Evolutionary conservation across 2,329 filamentous ascomycete genomes (phyloP).

Genomic region (Ophiobolus disseminans): DNA sequence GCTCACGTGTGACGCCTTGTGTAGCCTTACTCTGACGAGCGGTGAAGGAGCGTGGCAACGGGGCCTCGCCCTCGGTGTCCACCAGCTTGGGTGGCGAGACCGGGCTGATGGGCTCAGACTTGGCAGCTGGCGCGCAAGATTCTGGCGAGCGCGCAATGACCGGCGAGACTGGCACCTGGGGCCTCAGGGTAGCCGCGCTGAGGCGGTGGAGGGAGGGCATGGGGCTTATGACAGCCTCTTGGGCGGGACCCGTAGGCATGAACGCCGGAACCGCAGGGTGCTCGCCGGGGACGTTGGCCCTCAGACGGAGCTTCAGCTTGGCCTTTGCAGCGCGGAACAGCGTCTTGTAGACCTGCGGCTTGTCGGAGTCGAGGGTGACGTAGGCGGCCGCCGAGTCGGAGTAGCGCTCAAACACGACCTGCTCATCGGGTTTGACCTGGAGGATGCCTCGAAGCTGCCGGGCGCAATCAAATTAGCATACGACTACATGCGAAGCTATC

Average conservation of each 20-base stretch:
- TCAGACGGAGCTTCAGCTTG: conserved; percentile 95
- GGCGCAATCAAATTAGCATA: conserved; percentile 22
- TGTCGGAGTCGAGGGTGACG: conserved; percentile 78
- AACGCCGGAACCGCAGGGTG: conserved; percentile 43
- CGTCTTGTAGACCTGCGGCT: conserved; percentile 90
- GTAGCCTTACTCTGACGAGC: conserved; percentile 39
- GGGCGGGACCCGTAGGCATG: conserved; percentile 19
- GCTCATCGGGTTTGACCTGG: conserved; percentile 66
- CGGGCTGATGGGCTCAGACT: conserved; percentile 28
- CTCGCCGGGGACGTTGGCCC: conserved; percentile 67
- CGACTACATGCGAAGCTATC: conserved; percentile 9
- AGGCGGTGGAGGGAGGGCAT: conserved; percentile 32
- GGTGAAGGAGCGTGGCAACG: conserved; percentile 52
- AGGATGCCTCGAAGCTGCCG: conserved; percentile 68
- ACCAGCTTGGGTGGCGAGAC: conserved; percentile 29
- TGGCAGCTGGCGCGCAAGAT: conserved; percentile 10
- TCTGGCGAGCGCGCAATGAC: conserved; percentile 40
- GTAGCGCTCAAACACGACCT: conserved; percentile 84
- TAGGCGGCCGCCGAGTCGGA: conserved; percentile 89
- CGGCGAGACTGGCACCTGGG: conserved; percentile 32
- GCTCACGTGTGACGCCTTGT: background rate
- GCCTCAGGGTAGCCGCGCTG: conserved; percentile 36
- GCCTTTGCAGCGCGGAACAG: conserved; percentile 96
- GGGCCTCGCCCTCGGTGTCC: conserved; percentile 46
- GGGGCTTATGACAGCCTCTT: conserved; percentile 16